A percentile compares a stretch with the other conserved stretches of the same genome.
Evolutionary conservation across 768 basidiomycete species (phyloP).

Genomic region (Harrya chromipes): DNA sequence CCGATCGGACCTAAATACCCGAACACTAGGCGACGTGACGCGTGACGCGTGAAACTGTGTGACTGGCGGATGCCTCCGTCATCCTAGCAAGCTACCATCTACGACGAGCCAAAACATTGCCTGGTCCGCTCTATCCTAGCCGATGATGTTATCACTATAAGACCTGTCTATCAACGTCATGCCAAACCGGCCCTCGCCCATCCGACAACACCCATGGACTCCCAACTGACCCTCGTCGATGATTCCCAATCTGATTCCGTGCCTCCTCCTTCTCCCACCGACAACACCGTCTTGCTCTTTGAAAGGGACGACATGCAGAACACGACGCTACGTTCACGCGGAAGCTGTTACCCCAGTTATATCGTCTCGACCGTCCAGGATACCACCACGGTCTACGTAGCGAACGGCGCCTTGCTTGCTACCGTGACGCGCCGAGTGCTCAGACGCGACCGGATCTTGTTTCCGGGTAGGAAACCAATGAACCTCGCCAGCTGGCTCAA

Average conservation of each 20-base stretch:
- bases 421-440: slow-evolving; percentile 13
- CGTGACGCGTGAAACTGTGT: too few species aligned
- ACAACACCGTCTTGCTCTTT: slow-evolving; percentile 6
- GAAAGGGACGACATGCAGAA: slow-evolving; percentile 12
- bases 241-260: neutral
- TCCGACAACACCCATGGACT: slow-evolving; percentile 5
- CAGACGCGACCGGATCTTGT: slow-evolving; percentile 10
- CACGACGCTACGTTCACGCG: slow-evolving; percentile 4
- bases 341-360: slow-evolving; percentile 6
- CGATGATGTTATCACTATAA: too few species aligned
- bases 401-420: neutral
- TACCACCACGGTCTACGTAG: slow-evolving; percentile 7
- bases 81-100: too few species aligned
- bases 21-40: too few species aligned
- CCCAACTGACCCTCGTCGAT: slow-evolving; percentile 19
- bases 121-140: too few species aligned
- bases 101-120: too few species aligned
- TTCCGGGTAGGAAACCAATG: slow-evolving; percentile 10
- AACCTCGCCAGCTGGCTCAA: slow-evolving; percentile 15
- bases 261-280: neutral
- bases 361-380: slow-evolving; percentile 3
- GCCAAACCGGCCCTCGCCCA: too few species aligned
- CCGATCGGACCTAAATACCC: too few species aligned
- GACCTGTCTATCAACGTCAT: too few species aligned
- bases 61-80: too few species aligned